Conservation (phyloP, 1,284 basidiomycete species). For the Ustilago lituana region DNA sequence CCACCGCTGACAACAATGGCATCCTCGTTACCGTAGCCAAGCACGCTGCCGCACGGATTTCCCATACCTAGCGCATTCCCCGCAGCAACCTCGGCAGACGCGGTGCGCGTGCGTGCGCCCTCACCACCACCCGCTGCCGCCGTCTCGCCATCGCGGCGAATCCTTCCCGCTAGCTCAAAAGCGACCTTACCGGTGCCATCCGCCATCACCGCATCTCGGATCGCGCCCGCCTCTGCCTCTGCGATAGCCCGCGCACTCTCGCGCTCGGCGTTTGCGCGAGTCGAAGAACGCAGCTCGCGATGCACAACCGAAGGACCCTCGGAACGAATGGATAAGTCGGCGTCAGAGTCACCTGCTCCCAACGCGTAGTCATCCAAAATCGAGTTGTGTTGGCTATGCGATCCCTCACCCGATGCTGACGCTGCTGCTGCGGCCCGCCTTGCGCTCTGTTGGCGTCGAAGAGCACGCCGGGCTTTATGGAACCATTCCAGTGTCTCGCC, state of each 20-base stretch:
- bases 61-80: conserved; percentile 49
- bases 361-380: conserved; percentile 14
- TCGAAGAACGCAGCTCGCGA: conserved; percentile 17
- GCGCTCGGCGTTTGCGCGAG: conserved; percentile 10
- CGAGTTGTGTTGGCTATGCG: neutral
- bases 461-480: conserved; percentile 47
- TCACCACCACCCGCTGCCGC: conserved; percentile 9
- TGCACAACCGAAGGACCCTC: conserved; percentile 22
- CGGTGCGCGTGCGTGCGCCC: neutral
- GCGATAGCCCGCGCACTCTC: conserved; percentile 40
- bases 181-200: conserved; percentile 44
- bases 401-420: neutral
- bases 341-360: conserved; percentile 32
- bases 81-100: conserved; percentile 14
- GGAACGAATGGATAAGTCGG: conserved; percentile 35
- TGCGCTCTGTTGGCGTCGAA: conserved; percentile 37
- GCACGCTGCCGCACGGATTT: conserved; percentile 67
- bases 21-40: conserved; percentile 75
- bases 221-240: conserved; percentile 47
- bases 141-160: conserved; percentile 27
- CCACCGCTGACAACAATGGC: conserved; percentile 88
- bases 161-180: conserved; percentile 29
- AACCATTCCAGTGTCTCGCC: conserved; percentile 55
- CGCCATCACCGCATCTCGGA: conserved; percentile 52
- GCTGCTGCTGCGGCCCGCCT: conserved; percentile 18